Base-by-base conservation (phyloP, 176 grass and related monocot genomes). In the Oryza officinalis region DNA sequence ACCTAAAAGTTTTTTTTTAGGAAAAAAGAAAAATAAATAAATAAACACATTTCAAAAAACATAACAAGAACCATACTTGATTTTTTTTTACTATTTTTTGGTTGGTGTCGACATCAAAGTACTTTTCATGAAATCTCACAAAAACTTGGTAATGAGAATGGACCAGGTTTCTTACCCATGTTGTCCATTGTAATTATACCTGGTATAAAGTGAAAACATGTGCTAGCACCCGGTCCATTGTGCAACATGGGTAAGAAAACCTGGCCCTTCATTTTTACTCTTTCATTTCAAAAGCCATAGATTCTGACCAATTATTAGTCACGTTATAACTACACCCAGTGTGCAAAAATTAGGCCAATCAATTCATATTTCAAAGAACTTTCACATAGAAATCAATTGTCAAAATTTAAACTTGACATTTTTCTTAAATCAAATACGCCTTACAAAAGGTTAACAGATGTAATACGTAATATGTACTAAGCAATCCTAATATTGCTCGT, bases 1-100 rank as follows among this genome's bases (percentile, higher is more conserved):
- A 92, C 85, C 96, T 98, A 67, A 38, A 6, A 38, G 37, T 38
- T 38, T 38, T 38, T 37, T 37, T 38, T 54, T 25, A 28, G 78
- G 69, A 75, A 28, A 46, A 78, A 22, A 66, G 5, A 13, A 10
- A 52, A 41, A 41, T 37, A 38, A 38, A n/a, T 43, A 61, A 33
- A 37, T 23, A 61, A 61, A 61, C 20, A 23, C 2, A 61, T 61
- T 23, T 3, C 7, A 61, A 11, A 61, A 61, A 60, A 61, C 11
- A 9, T 61, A 7, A 25, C n/a, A 75, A 43, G 10, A 72, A 79
- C 8, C 46, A 72, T 10, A 41, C 7, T 67, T 59, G 49, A 27
- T 8, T 68, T 28, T 68, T 68, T 28, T 67, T 63, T 4, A 63
- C 26, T 25, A n/a, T 61, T 61, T 25, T 61, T n/a, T 22, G 52